Conservation (phyloP, 257 asterid genomes). For the Rehmannia glutinosa region DNA sequence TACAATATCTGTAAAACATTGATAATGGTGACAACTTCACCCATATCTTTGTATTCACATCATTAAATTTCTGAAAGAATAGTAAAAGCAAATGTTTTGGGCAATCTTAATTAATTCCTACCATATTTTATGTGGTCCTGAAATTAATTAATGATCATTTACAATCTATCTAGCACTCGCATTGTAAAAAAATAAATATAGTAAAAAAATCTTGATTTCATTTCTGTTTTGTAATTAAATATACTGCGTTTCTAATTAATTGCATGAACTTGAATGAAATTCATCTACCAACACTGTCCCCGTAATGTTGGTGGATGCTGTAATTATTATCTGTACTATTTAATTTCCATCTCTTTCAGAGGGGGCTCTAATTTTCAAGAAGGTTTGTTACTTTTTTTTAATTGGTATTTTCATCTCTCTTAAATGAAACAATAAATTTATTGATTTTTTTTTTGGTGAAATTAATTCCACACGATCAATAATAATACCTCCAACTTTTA, state of each 20-base stretch:
- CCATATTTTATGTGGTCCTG: slow-evolving; percentile 28
- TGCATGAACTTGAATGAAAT: slow-evolving; percentile 26
- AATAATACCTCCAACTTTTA: too few species aligned
- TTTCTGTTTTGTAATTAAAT: neutral
- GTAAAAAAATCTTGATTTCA: neutral
- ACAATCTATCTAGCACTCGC: slow-evolving; percentile 9
- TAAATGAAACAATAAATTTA: too few species aligned
- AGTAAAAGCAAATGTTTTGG: slow-evolving; percentile 28
- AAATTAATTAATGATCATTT: slow-evolving; percentile 23
- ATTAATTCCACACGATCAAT: too few species aligned
- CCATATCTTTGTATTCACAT: slow-evolving; percentile 17
- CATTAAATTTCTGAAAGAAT: slow-evolving; percentile 11
- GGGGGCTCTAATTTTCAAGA: too few species aligned
- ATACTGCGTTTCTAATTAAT: slow-evolving; percentile 13
- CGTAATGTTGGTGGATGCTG: slow-evolving; percentile 27
- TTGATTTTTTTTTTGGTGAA: too few species aligned
- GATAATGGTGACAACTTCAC: slow-evolving; percentile 23
- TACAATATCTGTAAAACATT: slow-evolving; percentile 13
- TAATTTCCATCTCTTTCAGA: neutral
- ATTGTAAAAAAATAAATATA: neutral
- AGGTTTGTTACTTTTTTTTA: too few species aligned
- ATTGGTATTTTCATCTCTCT: too few species aligned
- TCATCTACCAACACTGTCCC: slow-evolving; percentile 34
- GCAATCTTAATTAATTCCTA: slow-evolving; percentile 24
- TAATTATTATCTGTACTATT: slow-evolving; percentile 21